phyloP scores from a whole-genome alignment of 805 yeast species.

The Candida rishiriensis region DNA sequence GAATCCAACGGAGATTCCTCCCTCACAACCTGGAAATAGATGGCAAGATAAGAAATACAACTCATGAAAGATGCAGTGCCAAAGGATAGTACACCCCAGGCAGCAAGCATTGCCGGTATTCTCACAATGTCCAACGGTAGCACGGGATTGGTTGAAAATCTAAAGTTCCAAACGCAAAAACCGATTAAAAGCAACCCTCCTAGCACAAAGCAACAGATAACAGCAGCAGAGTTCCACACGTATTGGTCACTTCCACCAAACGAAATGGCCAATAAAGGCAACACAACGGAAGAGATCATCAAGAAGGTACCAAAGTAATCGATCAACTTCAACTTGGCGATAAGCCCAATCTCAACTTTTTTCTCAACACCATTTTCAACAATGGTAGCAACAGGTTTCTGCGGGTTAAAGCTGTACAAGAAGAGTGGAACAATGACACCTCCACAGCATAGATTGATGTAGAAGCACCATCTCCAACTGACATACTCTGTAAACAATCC shows the following conservation, averaged over 20 bases:
- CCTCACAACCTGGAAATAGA: constrained; percentile 48
- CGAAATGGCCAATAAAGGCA: constrained; percentile 47
- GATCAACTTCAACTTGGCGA: constrained; percentile 35
- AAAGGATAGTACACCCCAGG: constrained; percentile 34
- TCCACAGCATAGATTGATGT: constrained; percentile 61
- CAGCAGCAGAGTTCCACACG: constrained; percentile 52
- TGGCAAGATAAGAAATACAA: constrained; percentile 31
- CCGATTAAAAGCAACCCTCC: constrained; percentile 36
- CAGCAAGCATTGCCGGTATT: constrained; percentile 33
- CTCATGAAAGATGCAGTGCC: constrained; percentile 39
- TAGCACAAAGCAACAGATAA: constrained; percentile 42
- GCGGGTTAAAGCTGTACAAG: constrained; percentile 42
- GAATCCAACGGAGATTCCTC: constrained; percentile 38
- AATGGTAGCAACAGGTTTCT: constrained; percentile 36
- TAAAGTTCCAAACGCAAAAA: constrained; percentile 39
- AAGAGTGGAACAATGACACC: constrained; percentile 41
- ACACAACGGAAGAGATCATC: constrained; percentile 38
- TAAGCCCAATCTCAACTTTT: too few species aligned
- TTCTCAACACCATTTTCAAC: constrained; percentile 1
- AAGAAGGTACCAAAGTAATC: constrained; percentile 48
- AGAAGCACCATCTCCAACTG: constrained; percentile 77
- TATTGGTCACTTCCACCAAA: constrained; percentile 47
- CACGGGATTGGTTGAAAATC: constrained; percentile 41
- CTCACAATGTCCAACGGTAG: constrained; percentile 36
- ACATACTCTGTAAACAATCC: constrained; percentile 55